These are phyloP conservation scores for Arachnomyces sp. DNA, from an alignment of 2,329 filamentous ascomycete species.

Conservation along the genomic window DNA sequence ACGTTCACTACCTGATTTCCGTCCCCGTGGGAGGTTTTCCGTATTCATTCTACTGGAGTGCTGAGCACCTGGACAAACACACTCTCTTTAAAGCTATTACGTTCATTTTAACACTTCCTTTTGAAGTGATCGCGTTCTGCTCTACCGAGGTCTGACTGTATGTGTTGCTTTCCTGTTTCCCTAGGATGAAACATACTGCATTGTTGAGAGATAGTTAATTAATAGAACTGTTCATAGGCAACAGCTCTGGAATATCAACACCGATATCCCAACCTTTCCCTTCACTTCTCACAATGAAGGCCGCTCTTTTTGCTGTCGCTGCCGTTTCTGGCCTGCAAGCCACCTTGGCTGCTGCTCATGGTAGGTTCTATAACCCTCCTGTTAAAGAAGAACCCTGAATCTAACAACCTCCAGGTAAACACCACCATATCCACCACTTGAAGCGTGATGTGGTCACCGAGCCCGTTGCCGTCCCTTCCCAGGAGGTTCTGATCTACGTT, in stretches of 20 bases:
- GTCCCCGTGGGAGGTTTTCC: not conserved
- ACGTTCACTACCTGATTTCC: constrained; percentile 11
- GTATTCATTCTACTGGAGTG: not conserved
- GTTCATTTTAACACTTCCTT: constrained; percentile 4
- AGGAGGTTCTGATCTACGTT: constrained; percentile 53
- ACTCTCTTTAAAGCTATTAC: not conserved
- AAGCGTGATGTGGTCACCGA: constrained; percentile 32
- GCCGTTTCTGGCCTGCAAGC: constrained; percentile 34
- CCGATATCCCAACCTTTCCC: too few species aligned
- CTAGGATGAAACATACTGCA: too few species aligned
- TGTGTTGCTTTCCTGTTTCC: too few species aligned
- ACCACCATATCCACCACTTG: constrained; percentile 28
- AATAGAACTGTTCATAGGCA: too few species aligned
- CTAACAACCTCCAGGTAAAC: constrained; percentile 19
- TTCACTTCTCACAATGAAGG: constrained; percentile 37
- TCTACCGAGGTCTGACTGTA: too few species aligned
- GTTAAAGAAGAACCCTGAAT: constrained; percentile 1
- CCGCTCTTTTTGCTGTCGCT: constrained; percentile 29
- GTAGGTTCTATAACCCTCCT: constrained; percentile 16
- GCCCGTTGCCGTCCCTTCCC: constrained; percentile 32
- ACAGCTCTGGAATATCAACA: too few species aligned
- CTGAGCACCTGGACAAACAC: too few species aligned
- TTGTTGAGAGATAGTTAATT: too few species aligned
- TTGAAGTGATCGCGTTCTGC: constrained; percentile 3
- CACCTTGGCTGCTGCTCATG: constrained; percentile 36